A percentile compares a stretch with the other conserved stretches of the same genome.
Evolutionary conservation across 1,284 basidiomycete species (phyloP).

Genomic region (Apiotrichum brassicae): DNA sequence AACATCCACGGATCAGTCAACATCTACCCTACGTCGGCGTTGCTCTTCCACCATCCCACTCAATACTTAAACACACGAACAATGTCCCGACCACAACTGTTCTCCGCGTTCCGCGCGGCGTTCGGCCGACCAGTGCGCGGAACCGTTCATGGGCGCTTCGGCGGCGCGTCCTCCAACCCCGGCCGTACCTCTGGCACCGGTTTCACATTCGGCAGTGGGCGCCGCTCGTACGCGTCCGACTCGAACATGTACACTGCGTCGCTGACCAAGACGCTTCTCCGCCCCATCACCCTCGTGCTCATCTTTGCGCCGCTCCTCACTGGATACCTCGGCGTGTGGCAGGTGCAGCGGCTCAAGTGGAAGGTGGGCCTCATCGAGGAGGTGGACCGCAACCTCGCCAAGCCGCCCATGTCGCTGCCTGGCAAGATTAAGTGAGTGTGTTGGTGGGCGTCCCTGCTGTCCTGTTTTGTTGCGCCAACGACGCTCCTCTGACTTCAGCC

Average conservation of each 20-base stretch:
- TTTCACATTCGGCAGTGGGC: background rate
- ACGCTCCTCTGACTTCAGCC: constrained; percentile 31
- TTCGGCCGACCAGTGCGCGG: background rate
- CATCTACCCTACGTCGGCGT: no score
- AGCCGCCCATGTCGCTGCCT: constrained; percentile 73
- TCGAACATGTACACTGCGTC: constrained; percentile 11
- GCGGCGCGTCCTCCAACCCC: background rate
- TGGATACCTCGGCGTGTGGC: constrained; percentile 90
- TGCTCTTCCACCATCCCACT: no score
- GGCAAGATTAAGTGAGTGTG: constrained; percentile 73
- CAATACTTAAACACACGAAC: no score
- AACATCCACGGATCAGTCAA: no score
- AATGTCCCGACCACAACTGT: constrained; percentile 15
- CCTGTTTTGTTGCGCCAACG: background rate
- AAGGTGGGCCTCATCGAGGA: constrained; percentile 92
- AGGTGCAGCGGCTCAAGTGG: constrained; percentile 84
- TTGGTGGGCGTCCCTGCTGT: background rate
- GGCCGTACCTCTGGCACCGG: no score
- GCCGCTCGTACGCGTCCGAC: background rate
- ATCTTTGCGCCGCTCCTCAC: constrained; percentile 85
- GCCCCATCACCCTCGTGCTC: constrained; percentile 68
- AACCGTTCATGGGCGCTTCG: background rate
- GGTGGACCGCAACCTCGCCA: constrained; percentile 80
- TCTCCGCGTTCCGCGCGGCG: constrained; percentile 11
- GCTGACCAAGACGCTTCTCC: constrained; percentile 18